These are phyloP conservation scores for Acanthamoeba royreba DNA, from an alignment of 208 protist genomes.

Conservation along the genomic window DNA sequence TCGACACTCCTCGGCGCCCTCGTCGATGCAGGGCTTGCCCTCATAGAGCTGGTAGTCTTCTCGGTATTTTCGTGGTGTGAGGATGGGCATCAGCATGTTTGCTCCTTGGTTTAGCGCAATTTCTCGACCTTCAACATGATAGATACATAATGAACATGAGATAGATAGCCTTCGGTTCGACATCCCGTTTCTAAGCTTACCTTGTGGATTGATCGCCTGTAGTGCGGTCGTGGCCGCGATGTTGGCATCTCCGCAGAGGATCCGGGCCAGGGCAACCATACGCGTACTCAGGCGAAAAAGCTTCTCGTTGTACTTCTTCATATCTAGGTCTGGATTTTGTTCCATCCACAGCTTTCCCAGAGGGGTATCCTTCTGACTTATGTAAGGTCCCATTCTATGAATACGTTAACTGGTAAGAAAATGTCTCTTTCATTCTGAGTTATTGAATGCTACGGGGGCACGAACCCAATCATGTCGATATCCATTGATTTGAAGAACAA, in stretches of 20 bases:
- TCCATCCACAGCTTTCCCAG: constrained; percentile 56
- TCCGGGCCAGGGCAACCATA: constrained; percentile 58
- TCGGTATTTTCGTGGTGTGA: constrained; percentile 69
- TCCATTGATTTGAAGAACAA: constrained; percentile 65
- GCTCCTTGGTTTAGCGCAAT: neutral
- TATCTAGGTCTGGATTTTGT: neutral
- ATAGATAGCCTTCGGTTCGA: neutral
- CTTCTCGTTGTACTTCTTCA: constrained; percentile 40
- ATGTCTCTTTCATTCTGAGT: neutral
- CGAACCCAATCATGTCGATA: constrained; percentile 69
- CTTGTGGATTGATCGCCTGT: constrained; percentile 56
- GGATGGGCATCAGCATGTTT: constrained; percentile 76
- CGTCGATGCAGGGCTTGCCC: constrained; percentile 70
- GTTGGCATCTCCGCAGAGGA: constrained; percentile 57
- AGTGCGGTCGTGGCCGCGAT: constrained; percentile 75
- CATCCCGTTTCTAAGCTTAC: neutral
- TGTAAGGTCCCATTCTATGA: constrained; percentile 69
- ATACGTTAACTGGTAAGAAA: neutral
- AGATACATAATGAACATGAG: neutral
- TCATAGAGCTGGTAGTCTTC: constrained; percentile 73
- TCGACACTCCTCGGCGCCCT: constrained; percentile 55
- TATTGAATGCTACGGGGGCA: neutral
- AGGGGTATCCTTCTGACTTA: constrained; percentile 55
- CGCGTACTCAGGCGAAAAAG: constrained; percentile 30
- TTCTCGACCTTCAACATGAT: neutral